Conservation (phyloP, 2,329 filamentous ascomycete genomes). For the Polytolypa hystricis region DNA sequence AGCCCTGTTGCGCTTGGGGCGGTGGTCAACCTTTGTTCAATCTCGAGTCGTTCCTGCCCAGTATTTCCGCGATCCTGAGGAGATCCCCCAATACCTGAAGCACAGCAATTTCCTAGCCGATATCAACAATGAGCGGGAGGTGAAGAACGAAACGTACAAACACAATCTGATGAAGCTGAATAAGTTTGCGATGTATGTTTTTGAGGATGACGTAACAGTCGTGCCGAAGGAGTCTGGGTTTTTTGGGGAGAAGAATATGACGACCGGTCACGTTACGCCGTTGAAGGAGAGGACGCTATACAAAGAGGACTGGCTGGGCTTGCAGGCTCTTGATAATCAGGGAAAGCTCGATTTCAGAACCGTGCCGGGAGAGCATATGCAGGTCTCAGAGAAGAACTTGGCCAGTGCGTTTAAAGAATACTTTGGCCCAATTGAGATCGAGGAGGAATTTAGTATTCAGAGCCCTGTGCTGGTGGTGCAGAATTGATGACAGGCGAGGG, state of each 20-base stretch:
- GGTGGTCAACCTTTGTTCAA: conserved; percentile 72
- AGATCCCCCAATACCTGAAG: conserved; percentile 64
- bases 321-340: conserved; percentile 67
- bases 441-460: background rate
- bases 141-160: conserved; percentile 66
- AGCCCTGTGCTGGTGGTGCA: background rate
- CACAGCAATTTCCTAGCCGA: conserved; percentile 84
- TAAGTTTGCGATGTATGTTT: conserved; percentile 81
- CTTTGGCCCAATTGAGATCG: conserved; percentile 20
- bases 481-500: too few relatives aligned
- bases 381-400: conserved; percentile 56
- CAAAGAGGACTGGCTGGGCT: conserved; percentile 83
- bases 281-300: conserved; percentile 65
- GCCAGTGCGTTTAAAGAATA: conserved; percentile 50
- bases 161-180: conserved; percentile 57
- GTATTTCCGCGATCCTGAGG: conserved; percentile 68
- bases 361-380: conserved; percentile 73
- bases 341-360: conserved; percentile 66
- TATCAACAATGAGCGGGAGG: conserved; percentile 78
- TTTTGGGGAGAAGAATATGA: conserved; percentile 77
- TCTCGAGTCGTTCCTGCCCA: conserved; percentile 76
- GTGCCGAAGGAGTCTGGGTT: conserved; percentile 83
- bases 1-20: conserved; percentile 64
- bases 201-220: conserved; percentile 73
- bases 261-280: conserved; percentile 48